phyloP scores from a whole-genome alignment of 257 asterid genomes.

The Lavandula angustifolia region DNA sequence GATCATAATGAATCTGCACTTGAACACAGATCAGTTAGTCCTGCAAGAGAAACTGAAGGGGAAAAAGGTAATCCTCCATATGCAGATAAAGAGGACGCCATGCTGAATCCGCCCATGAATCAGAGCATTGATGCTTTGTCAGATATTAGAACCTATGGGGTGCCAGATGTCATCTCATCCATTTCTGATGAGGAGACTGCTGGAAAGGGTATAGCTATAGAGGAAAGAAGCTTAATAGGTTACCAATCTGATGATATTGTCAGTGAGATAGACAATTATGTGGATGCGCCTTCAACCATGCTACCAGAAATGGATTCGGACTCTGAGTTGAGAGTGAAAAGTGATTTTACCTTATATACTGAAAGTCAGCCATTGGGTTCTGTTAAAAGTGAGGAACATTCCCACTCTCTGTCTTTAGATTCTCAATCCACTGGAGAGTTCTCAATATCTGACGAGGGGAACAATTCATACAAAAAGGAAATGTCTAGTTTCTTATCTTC shows the following conservation, averaged over 20 bases:
- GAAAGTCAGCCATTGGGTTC: slow-evolving; percentile 37
- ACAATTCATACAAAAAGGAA: slow-evolving; percentile 43
- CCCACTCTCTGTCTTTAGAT: slow-evolving; percentile 50
- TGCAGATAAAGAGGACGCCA: slow-evolving; percentile 43
- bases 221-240: slow-evolving; percentile 45
- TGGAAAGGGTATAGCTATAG: slow-evolving; percentile 50
- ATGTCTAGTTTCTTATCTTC: slow-evolving; percentile 41
- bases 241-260: slow-evolving; percentile 66
- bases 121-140: slow-evolving; percentile 39
- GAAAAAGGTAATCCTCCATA: slow-evolving; percentile 43
- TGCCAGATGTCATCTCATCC: slow-evolving; percentile 42
- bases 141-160: slow-evolving; percentile 36
- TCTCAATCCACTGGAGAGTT: slow-evolving; percentile 60
- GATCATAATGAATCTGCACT: slow-evolving; percentile 43
- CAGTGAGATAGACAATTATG: slow-evolving; percentile 75
- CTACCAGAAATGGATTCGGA: slow-evolving; percentile 75
- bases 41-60: slow-evolving; percentile 44
- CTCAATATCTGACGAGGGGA: slow-evolving; percentile 49
- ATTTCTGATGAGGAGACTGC: slow-evolving; percentile 38
- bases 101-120: slow-evolving; percentile 32
- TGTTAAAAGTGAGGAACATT: slow-evolving; percentile 45
- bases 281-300: slow-evolving; percentile 79
- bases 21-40: slow-evolving; percentile 47
- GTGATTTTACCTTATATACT: slow-evolving; percentile 39
- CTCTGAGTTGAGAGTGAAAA: slow-evolving; percentile 56